phyloP scores from a whole-genome alignment of 495 filamentous ascomycete genomes.

The Penicillium coprophilum region DNA sequence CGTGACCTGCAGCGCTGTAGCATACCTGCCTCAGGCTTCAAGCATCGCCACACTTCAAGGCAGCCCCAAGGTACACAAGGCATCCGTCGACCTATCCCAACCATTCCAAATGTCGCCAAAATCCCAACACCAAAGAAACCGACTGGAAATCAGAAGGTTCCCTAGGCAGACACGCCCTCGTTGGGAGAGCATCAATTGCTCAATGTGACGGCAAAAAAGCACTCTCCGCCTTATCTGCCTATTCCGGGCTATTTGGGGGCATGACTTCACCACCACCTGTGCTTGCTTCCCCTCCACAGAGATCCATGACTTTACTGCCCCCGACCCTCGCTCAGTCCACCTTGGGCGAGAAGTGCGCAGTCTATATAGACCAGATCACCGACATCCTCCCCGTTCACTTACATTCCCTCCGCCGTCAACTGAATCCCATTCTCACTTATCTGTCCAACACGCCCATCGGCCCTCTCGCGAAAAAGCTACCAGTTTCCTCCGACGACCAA shows the following conservation, averaged over 20 bases:
- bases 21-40: background rate
- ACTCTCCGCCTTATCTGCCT: constrained; percentile 37
- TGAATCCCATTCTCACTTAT: constrained; percentile 36
- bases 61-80: background rate
- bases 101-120: background rate
- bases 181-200: constrained; percentile 3
- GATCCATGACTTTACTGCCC: constrained; percentile 44
- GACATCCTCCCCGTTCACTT: constrained; percentile 53
- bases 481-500: constrained; percentile 30
- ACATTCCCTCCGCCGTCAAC: constrained; percentile 39
- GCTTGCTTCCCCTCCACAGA: constrained; percentile 17
- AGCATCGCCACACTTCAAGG: background rate
- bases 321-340: constrained; percentile 49
- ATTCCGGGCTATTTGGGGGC: constrained; percentile 14
- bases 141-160: background rate
- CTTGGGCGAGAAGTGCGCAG: constrained; percentile 48
- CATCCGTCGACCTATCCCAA: background rate
- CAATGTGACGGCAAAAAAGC: constrained; percentile 24
- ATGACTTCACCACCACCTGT: constrained; percentile 25
- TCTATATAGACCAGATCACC: constrained; percentile 55
- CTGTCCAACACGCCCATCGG: constrained; percentile 43
- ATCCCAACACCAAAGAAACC: background rate
- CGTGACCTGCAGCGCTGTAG: background rate
- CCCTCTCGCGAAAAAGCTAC: constrained; percentile 29
- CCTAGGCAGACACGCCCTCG: constrained; percentile 3